phyloP scores from a whole-genome alignment of 257 asterid species.

The Solanum chaucha region DNA sequence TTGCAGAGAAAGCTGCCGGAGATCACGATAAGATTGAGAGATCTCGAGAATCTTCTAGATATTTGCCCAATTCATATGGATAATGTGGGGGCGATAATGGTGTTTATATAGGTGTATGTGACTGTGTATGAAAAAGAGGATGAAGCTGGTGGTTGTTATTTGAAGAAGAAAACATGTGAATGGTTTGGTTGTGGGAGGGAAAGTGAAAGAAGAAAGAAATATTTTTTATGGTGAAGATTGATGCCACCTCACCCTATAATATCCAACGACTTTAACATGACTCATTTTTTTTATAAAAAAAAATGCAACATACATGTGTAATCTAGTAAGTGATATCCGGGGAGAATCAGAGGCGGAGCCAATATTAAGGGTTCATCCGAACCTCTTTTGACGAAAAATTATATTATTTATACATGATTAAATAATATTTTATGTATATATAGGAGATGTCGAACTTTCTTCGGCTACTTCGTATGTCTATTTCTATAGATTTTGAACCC shows the following conservation, averaged over 20 bases:
- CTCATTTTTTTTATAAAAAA: background rate
- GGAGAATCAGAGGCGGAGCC: no score
- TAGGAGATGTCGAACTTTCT: no score
- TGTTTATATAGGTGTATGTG: background rate
- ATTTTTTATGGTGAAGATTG: background rate
- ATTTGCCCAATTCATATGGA: background rate
- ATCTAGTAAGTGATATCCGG: no score
- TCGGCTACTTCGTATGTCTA: no score
- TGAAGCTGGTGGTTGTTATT: conserved; percentile 12
- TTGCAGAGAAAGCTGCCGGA: conserved; percentile 3
- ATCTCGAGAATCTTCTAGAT: background rate
- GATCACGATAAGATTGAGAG: background rate
- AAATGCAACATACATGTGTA: no score
- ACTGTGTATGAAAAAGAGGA: background rate
- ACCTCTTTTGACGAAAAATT: no score
- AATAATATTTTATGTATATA: no score
- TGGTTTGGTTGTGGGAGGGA: background rate
- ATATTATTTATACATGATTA: no score
- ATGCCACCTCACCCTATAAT: background rate
- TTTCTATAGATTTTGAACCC: no score
- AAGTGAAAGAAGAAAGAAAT: background rate
- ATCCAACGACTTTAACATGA: background rate
- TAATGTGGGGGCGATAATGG: background rate
- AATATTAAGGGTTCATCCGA: no score
- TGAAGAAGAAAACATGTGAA: background rate